Evolutionary conservation across 2,329 filamentous ascomycete genomes (phyloP), one percentile per base, ranked within the genome.

Genomic region (Microascus cirrosus): DNA sequence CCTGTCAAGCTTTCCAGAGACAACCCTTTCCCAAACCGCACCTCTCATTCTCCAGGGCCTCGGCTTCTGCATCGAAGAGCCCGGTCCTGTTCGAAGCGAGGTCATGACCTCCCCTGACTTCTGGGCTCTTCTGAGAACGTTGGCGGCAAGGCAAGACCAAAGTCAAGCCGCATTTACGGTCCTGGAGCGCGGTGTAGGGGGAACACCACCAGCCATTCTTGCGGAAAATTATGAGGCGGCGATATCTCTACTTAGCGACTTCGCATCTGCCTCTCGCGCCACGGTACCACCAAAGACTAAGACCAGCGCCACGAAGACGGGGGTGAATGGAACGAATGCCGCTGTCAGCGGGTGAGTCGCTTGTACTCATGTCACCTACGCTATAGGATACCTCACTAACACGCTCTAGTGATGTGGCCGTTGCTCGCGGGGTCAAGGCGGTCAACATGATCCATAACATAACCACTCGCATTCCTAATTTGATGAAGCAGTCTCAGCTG

Each of bases 31-130:
- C 57, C 88, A 87, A 68, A 87, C 89, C 18, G 87, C 91, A 0
- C 77, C 84, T 35, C 81, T 90, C 4, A 83, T 95, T 1, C 76
- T 96, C 20, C 86, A 88, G 64, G 93, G 93, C 0, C 75, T 99
- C 28, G 82, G 85, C 52, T 78, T 85, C 52, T 96, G 92, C 65
- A 89, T 96, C 63, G 84, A 87, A 56, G 83, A 87, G 60, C 84
- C 90, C 0, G 85, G 85, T 28, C 84, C 88, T 13, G 75, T 99
- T 32, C 85, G 90, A 59, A 96, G 89, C 63, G 93, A 97, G 72
- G 89, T 97, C 63, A 95, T 95, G 72, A 93, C 90, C 15, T 97
- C 93, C 20, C 94, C 94, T 0, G 94, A 99, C 67, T 97, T 99
- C 70, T 99, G 94, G 94, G 87, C 87, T 5, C 89, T 96, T 15